A percentile compares a stretch with the other conserved stretches of the same genome.
These are phyloP conservation scores for Artemisia annua DNA, from an alignment of 129 eudicot species.

Conservation along the genomic window DNA sequence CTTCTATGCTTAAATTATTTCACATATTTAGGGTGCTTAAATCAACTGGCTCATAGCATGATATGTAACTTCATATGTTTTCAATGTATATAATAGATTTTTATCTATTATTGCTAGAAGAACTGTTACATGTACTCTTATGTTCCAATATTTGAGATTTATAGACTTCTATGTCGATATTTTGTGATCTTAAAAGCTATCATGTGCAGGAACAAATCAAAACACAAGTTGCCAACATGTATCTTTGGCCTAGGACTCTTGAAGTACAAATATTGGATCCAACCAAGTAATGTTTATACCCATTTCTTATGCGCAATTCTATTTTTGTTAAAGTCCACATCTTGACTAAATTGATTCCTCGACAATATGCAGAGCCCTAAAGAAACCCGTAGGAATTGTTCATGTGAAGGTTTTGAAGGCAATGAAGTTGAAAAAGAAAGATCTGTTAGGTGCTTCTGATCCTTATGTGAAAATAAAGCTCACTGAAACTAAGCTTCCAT, in stretches of 20 bases:
- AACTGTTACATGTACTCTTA: too few relatives aligned
- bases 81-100: too few relatives aligned
- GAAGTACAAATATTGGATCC: conserved; percentile 87
- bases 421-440: conserved; percentile 82
- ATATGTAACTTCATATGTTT: too few relatives aligned
- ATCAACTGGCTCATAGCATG: too few relatives aligned
- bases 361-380: conserved; percentile 57
- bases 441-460: conserved; percentile 84
- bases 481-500: conserved; percentile 78
- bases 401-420: conserved; percentile 87
- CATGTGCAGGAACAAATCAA: conserved; percentile 73
- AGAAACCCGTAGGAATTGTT: conserved; percentile 87
- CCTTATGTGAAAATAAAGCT: conserved; percentile 92
- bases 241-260: conserved; percentile 93
- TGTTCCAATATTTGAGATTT: too few relatives aligned
- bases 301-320: not conserved
- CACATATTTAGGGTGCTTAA: too few relatives aligned
- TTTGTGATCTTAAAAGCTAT: not conserved
- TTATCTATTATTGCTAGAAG: too few relatives aligned
- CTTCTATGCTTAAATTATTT: too few relatives aligned
- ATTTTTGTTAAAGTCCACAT: conserved; percentile 16
- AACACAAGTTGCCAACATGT: conserved; percentile 95
- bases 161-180: not conserved
- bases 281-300: conserved; percentile 51
- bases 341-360: conserved; percentile 15